Base-by-base conservation (phyloP, 2,329 filamentous ascomycete genomes). In the Pestalotiopsis fici region DNA sequence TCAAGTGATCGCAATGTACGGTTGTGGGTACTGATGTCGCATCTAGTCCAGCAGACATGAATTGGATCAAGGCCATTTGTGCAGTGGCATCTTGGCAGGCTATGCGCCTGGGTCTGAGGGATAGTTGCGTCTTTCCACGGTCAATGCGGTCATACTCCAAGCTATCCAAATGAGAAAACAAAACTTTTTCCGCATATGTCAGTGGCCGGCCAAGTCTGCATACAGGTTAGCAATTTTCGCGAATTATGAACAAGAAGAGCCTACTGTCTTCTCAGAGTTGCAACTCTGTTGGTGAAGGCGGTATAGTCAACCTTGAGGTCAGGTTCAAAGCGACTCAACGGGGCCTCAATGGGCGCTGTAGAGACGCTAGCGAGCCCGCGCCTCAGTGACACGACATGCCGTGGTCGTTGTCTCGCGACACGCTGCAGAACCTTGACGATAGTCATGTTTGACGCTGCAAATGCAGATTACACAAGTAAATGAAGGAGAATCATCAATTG, bases 21-120 rank as follows among this genome's bases (percentile, higher is more conserved):
- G 94, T 98, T 59, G 96, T 95, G 9, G 96, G 96, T 61, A 98
- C 95, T 9, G 95, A 95, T 2, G 96, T 97, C 68, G 90, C 90
- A 31, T 91, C 92, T 65, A 98, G 87, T 65, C 94, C 93, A 81
- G 96, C 98, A 31, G 93, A 93, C 95, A 99, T 99, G 86, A 99
- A 99, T 82, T 99, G 96, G 74, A 99, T 84, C 71, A 99, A 85
- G 1, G 96, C 96, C 96, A 99, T 99, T 83, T 99, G 96, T 4
- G 96, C 96, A 31, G 94, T 97, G 15, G 96, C 96, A 84, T 99
- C 96, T 82, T 99, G 96, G 96, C 99, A 99, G 71, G 97, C 97
- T 73, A 98, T 96, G 64, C 96, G 90, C 80, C 98, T 96, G 23
- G 96, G 96, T 82, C 97, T 97, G 80, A 99, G 91, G 85, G 97